Evolutionary conservation across 1,139 yeast species (phyloP).

Genomic region (Yamadazyma atlantica): DNA sequence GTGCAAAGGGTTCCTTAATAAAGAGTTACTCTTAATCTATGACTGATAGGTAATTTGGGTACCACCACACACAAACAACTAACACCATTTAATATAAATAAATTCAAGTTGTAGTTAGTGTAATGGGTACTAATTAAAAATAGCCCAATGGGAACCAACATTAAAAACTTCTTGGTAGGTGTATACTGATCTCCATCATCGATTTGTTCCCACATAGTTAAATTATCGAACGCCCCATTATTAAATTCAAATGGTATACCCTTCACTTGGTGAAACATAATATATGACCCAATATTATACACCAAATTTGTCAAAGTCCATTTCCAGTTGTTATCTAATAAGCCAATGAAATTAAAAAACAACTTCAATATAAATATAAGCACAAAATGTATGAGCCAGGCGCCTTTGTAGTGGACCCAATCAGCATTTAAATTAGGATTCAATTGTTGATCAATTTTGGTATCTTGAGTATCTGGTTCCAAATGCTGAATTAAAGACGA

Average conservation of each 20-base stretch:
- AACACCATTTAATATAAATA: constrained; percentile 75
- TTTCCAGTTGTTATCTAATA: constrained; percentile 73
- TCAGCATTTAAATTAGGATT: constrained; percentile 89
- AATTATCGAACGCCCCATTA: constrained; percentile 92
- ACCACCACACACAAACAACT: constrained; percentile 81
- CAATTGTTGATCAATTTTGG: constrained; percentile 86
- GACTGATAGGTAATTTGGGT: constrained; percentile 85
- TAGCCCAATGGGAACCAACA: constrained; percentile 86
- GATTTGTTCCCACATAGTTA: constrained; percentile 99
- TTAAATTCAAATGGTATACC: constrained; percentile 98
- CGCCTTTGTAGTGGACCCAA: constrained; percentile 96
- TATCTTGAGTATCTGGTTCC: constrained; percentile 90
- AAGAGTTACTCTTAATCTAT: constrained; percentile 69
- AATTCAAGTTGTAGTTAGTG: constrained; percentile 76
- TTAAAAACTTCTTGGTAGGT: constrained; percentile 89
- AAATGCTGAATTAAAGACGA: constrained; percentile 73
- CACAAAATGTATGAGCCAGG: constrained; percentile 92
- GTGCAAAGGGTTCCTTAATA: constrained; percentile 15
- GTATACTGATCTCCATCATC: constrained; percentile 97
- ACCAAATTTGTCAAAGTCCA: constrained; percentile 94
- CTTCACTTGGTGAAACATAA: constrained; percentile 95
- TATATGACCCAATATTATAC: constrained; percentile 86
- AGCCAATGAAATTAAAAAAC: constrained; percentile 72
- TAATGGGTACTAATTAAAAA: constrained; percentile 90
- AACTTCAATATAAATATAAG: constrained; percentile 71